Evolutionary conservation across 164 flowering plant species (phyloP).

Genomic region (Platanus orientalis): DNA sequence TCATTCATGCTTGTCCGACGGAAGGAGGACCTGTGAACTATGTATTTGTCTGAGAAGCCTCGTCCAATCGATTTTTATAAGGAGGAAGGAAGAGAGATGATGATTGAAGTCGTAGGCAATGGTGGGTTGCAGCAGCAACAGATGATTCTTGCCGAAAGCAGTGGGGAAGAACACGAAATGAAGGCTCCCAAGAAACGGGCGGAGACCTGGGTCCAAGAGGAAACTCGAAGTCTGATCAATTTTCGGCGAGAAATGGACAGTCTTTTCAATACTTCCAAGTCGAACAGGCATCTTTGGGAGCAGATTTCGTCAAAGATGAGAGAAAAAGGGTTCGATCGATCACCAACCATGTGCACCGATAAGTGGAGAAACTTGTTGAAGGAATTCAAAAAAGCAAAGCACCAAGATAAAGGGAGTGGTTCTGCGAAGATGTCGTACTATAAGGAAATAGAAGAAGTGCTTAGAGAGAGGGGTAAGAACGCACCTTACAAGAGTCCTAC

Average conservation of each 20-base stretch:
- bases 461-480: constrained; percentile 59
- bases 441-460: constrained; percentile 80
- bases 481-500: constrained; percentile 44
- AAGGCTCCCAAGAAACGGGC: constrained; percentile 85
- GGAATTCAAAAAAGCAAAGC: constrained; percentile 85
- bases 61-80: constrained; percentile 59
- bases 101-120: constrained; percentile 52
- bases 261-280: constrained; percentile 78
- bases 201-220: constrained; percentile 93
- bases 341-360: constrained; percentile 92
- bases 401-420: constrained; percentile 50
- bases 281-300: constrained; percentile 91
- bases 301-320: constrained; percentile 86
- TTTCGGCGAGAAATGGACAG: constrained; percentile 69
- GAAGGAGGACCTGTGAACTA: constrained; percentile 8
- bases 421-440: constrained; percentile 78
- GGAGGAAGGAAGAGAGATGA: constrained; percentile 52
- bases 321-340: constrained; percentile 78
- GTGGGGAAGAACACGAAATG: constrained; percentile 60
- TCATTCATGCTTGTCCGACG: not conserved
- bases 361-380: constrained; percentile 94
- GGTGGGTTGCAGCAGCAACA: constrained; percentile 32
- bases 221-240: constrained; percentile 57
- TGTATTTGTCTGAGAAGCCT: constrained; percentile 62
- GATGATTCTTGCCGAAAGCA: constrained; percentile 49